Base-by-base conservation (phyloP, 1,139 yeast genomes). In the Meyerozyma carpophila region DNA sequence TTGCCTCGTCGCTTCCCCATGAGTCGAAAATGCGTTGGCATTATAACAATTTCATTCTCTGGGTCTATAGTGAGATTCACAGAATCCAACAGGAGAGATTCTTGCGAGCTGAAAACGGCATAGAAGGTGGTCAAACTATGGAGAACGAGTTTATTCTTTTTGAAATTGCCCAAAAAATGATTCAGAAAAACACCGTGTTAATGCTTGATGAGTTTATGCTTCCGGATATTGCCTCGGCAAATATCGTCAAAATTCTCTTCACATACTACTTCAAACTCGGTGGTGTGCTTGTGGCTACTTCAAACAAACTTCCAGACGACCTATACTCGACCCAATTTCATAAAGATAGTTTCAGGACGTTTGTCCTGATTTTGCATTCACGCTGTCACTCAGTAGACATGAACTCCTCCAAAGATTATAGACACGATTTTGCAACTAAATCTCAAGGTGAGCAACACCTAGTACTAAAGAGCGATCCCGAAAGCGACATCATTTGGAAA, bases 151-250 rank as follows among this genome's bases (percentile, higher is more conserved):
- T 81, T 49, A 71, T 82, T 25, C 58, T 84, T 34, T 79, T 81
- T 54, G 87, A 83, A 56, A 69, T 84, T 29, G 90, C 91, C 1
- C 80, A 81, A 46, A 80, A 74, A 44, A 71, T 84, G 82, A 76
- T 83, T 28, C 64, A 67, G 27, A 72, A 70, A 50, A 80, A 75
- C 52, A 81, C 89, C 2, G 69, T 84, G 8, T 62, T 84, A 44
- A 70, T 84, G 62, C 62, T 84, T 38, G 91, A 84, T 57, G 91
- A 84, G 57, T 84, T 84, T 60, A 82, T 82, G 83, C 59, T 84
- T 29, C 90, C 91, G 0, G 91, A 84, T 56, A 73, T 72, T 38
- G 87, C 90, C 0, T 75, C 85, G 28, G 89, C 89, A 2, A 83
- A 82, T 52, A 81, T 84, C 39, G 65, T 84, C 44, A 80, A 81